Evolutionary conservation across 768 basidiomycete genomes (phyloP), one percentile per base, ranked within the genome.

Genomic region (Tulasnella sp.): DNA sequence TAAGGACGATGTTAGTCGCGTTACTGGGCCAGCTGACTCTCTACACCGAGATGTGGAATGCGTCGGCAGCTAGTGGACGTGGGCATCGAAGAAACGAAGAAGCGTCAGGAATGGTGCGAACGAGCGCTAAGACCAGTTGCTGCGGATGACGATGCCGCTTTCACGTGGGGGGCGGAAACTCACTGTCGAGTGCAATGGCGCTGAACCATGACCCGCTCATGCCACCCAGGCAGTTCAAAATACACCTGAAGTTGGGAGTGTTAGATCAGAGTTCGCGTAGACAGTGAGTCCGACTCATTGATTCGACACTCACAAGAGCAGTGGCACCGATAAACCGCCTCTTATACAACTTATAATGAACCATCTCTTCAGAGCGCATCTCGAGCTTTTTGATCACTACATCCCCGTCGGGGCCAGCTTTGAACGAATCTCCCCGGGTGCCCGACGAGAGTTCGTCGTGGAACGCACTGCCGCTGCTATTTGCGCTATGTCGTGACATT

Each of bases 121-220:
- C 32, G 32, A 29, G 52, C 52, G 52, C 52, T 29, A 29, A 59
- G 52, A 29, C 3, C 8, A 32, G 19, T 73, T 52, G 69, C 29
- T 42, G 71, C 40, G 29, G 19, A 59, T 22, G 26, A 29, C 37
- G 34, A 74, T 35, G 52, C 34, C 29, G 37, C 47, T 17, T 74
- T 26, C 35, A 17, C 37, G 29, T 62, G 62, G 22, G 22, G 26
- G 8, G 19, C n/a, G n/a, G n/a, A n/a, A 16, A 73, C 83, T 59
- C 64, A 92, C 91, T 82, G 76, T 88, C 78, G 47, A 86, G 87
- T 0, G 92, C 82, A 70, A 95, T 93, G 2, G 92, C 90, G 3
- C 92, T 91, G 76, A 94, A 94, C 91, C 91, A 94, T 4, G 89
- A 84, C 86, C 87, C 88, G 7, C 84, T 80, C 88, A 90, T 87